Percentiles rank a stretch among this genome's conserved stretches.
Evolutionary conservation across 352 stramenopile genomes (phyloP).

Genomic region (Phytophthora sp.): DNA sequence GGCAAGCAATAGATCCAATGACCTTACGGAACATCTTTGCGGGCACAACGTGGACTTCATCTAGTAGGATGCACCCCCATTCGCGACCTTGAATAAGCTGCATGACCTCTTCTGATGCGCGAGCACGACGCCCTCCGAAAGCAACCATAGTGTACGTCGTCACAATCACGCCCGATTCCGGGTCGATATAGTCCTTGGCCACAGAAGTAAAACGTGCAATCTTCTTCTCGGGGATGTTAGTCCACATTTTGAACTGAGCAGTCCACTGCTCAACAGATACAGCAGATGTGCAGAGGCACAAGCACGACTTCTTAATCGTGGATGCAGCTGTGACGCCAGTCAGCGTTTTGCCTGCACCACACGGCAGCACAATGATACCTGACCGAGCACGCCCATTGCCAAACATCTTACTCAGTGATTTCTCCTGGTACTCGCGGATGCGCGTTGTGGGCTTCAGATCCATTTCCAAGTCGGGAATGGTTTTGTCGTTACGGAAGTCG

Average conservation of each 20-base stretch:
- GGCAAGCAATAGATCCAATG: constrained; percentile 93
- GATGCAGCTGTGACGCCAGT: constrained; percentile 95
- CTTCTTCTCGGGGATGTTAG: constrained; percentile 90
- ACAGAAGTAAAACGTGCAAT: constrained; percentile 87
- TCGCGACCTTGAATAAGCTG: constrained; percentile 96
- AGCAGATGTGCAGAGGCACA: constrained; percentile 98
- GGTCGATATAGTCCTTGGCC: constrained; percentile 85
- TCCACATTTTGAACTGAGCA: constrained; percentile 98
- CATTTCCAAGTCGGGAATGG: constrained; percentile 87
- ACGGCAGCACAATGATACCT: constrained; percentile 99
- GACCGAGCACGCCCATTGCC: constrained; percentile 98
- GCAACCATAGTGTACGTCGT: constrained; percentile 99
- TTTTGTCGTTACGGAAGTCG: constrained; percentile 95
- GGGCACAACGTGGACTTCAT: constrained; percentile 98
- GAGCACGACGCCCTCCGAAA: constrained; percentile 91
- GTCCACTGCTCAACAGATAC: constrained; percentile 99
- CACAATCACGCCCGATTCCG: constrained; percentile 91
- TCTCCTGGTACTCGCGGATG: constrained; percentile 99
- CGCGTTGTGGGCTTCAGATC: constrained; percentile 90
- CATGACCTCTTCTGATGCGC: constrained; percentile 95
- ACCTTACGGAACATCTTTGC: constrained; percentile 99
- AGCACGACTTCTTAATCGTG: constrained; percentile 97
- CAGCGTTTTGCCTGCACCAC: constrained; percentile 91
- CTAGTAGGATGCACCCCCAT: constrained; percentile 98
- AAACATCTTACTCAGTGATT: constrained; percentile 99